Evolutionary conservation across 305 asterid species (phyloP).

Genomic region (Fraxinus nigra): DNA sequence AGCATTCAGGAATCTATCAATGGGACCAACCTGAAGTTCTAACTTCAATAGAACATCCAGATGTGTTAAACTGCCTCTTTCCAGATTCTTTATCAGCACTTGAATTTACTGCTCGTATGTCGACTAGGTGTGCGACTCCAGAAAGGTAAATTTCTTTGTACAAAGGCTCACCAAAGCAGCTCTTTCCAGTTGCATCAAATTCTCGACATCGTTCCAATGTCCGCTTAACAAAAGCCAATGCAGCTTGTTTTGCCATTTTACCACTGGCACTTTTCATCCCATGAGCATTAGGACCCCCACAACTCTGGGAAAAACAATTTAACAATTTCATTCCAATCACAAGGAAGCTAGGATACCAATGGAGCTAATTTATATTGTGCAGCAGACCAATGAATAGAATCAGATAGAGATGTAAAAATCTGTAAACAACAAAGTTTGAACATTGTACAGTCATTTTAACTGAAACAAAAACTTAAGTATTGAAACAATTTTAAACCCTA

Average conservation of each 20-base stretch:
- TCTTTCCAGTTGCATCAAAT: conserved; percentile 65
- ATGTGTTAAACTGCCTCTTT: conserved; percentile 40
- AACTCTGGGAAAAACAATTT: conserved; percentile 45
- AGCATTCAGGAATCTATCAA: conserved; percentile 18
- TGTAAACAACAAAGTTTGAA: background rate
- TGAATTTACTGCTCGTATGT: conserved; percentile 44
- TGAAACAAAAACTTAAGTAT: background rate
- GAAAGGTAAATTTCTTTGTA: conserved; percentile 67
- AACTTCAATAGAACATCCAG: conserved; percentile 51
- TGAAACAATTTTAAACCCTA: background rate
- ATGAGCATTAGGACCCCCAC: conserved; percentile 74
- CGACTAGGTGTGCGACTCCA: conserved; percentile 53
- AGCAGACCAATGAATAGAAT: conserved; percentile 7
- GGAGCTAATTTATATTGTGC: background rate
- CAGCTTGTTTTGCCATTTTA: conserved; percentile 84
- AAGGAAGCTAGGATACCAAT: background rate
- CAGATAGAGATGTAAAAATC: background rate
- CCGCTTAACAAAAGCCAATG: conserved; percentile 75
- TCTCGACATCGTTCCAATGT: conserved; percentile 67
- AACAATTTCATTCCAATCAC: conserved; percentile 11
- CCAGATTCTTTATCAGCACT: conserved; percentile 54
- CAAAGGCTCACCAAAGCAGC: conserved; percentile 74
- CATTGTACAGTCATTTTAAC: background rate
- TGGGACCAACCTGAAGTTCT: conserved; percentile 63
- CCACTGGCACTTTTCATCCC: conserved; percentile 83